Conservation (phyloP, 2,329 filamentous ascomycete species). For the Colletotrichum sp. region DNA sequence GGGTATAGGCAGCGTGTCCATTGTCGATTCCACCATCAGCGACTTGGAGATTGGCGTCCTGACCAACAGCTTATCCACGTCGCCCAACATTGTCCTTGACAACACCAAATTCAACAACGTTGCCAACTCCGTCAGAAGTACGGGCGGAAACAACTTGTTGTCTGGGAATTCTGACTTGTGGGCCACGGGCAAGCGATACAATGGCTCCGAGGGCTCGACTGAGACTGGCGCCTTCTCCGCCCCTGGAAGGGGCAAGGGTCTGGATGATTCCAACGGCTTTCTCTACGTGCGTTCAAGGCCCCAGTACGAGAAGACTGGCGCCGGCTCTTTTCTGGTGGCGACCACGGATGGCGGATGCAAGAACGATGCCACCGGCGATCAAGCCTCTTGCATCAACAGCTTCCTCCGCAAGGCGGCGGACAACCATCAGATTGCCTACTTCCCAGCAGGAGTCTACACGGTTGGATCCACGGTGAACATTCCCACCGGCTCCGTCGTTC, state of each 20-base stretch:
- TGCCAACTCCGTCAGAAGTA: not conserved
- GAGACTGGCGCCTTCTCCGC: not conserved
- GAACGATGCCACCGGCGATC: constrained; percentile 38
- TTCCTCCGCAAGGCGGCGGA: constrained; percentile 17
- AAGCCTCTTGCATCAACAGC: constrained; percentile 26
- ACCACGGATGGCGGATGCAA: constrained; percentile 21
- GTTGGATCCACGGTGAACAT: constrained; percentile 41
- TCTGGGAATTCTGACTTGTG: not conserved
- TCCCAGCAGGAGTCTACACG: constrained; percentile 31
- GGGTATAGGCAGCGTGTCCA: constrained; percentile 15
- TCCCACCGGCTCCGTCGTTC: constrained; percentile 67
- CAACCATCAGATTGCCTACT: constrained; percentile 19
- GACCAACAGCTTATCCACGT: not conserved
- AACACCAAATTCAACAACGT: not conserved
- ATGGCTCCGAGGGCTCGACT: not conserved
- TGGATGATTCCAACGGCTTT: constrained; percentile 22
- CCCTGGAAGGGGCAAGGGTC: not conserved
- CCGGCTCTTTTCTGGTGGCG: not conserved
- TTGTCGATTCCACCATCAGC: constrained; percentile 13
- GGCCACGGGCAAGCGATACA: constrained; percentile 10
- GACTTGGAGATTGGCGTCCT: not conserved
- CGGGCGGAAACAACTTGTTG: not conserved
- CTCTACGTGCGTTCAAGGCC: constrained; percentile 31
- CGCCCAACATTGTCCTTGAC: not conserved
- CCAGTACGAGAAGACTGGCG: constrained; percentile 34